Conservation (phyloP, 108 stramenopile species). For the Stephanodiscus minutulus region DNA sequence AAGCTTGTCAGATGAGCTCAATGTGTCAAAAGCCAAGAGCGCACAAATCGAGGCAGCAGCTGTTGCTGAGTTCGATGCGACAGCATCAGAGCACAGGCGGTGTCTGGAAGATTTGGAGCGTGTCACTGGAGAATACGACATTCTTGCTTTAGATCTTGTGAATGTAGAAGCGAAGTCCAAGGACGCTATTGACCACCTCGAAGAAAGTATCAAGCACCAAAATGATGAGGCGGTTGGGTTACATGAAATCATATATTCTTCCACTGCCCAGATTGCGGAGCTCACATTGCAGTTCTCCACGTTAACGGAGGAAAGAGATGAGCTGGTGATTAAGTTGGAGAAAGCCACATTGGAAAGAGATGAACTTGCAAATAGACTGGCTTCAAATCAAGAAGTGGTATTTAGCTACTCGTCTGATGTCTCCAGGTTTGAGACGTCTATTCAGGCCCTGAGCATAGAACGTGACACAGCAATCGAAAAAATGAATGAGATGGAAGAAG, state of each 20-base stretch:
- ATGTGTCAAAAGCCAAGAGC: conserved; percentile 3
- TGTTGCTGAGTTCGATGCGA: neutral
- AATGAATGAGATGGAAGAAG: conserved; percentile 13
- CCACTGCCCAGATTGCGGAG: conserved; percentile 7
- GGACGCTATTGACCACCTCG: conserved; percentile 6
- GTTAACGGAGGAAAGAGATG: conserved; percentile 12
- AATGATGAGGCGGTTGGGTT: neutral
- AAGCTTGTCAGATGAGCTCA: neutral
- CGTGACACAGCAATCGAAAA: conserved; percentile 10
- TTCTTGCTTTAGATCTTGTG: neutral
- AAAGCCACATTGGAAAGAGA: neutral
- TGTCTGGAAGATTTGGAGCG: conserved; percentile 7
- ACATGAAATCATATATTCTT: neutral
- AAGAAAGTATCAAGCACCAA: conserved; percentile 1
- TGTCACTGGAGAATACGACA: neutral
- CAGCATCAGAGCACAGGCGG: neutral
- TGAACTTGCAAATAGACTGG: neutral
- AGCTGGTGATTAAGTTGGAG: neutral
- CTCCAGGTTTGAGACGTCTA: conserved; percentile 14
- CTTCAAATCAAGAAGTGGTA: no score
- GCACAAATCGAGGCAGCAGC: neutral
- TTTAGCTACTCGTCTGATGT: neutral
- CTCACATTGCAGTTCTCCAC: neutral
- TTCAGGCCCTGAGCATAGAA: neutral
- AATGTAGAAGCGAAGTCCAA: neutral